phyloP scores from a whole-genome alignment of 2,329 filamentous ascomycete species.

The Tolypocladium guangdongense region DNA sequence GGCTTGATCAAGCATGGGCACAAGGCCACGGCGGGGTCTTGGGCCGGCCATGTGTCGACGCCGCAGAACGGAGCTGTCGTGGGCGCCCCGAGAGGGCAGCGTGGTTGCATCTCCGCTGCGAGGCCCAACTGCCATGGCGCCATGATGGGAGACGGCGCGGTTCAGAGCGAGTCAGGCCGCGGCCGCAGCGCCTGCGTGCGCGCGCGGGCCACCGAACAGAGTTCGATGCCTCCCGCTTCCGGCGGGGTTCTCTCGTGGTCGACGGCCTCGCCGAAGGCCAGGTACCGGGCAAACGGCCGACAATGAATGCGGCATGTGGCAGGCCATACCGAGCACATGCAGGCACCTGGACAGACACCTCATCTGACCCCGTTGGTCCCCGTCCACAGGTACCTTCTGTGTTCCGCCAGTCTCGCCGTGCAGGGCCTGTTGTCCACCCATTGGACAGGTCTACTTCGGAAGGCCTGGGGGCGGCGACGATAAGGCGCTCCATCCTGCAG shows the following conservation, averaged over 20 bases:
- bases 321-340: too few species aligned
- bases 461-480: neutral
- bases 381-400: neutral
- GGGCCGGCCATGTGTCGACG: neutral
- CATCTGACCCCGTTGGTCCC: neutral
- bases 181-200: neutral
- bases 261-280: neutral
- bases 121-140: neutral
- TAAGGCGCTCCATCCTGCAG: neutral
- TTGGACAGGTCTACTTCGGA: neutral
- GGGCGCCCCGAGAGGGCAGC: neutral
- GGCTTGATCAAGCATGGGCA: constrained; percentile 9
- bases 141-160: neutral
- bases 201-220: neutral
- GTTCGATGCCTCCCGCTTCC: neutral
- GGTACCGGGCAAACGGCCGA: neutral
- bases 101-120: neutral
- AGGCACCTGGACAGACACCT: neutral
- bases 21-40: neutral
- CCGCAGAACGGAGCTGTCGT: neutral
- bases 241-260: neutral
- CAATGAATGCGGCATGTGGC: too few species aligned
- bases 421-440: neutral
- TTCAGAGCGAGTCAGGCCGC: neutral
- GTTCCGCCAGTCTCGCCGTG: neutral